phyloP scores from a whole-genome alignment of 1,139 yeast genomes.

The Komagataea norvegica region DNA sequence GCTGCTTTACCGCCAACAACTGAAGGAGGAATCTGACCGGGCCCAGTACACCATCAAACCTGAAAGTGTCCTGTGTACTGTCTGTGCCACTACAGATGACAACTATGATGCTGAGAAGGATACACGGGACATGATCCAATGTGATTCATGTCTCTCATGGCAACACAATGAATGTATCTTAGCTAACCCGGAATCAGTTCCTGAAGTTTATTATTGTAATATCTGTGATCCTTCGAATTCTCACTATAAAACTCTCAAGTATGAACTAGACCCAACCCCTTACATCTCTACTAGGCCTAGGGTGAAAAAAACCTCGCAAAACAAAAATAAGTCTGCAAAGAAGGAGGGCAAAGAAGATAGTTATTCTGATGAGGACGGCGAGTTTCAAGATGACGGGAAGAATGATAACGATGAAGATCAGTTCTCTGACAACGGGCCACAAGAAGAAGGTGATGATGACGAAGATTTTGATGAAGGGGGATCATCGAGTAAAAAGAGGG shows the following conservation, averaged over 20 bases:
- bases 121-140: conserved; percentile 68
- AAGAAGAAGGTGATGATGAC: conserved; percentile 6
- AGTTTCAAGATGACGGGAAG: conserved; percentile 8
- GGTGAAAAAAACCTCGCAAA: conserved; percentile 15
- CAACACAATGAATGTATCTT: conserved; percentile 79
- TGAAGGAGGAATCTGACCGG: conserved; percentile 16
- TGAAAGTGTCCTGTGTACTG: conserved; percentile 57
- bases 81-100: conserved; percentile 61
- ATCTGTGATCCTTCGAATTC: conserved; percentile 40
- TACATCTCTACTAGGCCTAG: conserved; percentile 18
- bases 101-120: conserved; percentile 60
- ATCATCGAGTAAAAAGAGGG: neutral
- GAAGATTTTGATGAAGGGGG: conserved; percentile 3
- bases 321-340: neutral
- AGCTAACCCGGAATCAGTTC: conserved; percentile 36
- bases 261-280: conserved; percentile 28
- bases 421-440: conserved; percentile 8
- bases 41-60: conserved; percentile 26
- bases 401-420: conserved; percentile 15
- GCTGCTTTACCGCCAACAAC: conserved; percentile 19
- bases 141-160: conserved; percentile 79
- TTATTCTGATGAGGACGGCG: conserved; percentile 14
- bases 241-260: conserved; percentile 31
- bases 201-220: conserved; percentile 47
- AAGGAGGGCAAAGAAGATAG: conserved; percentile 5